Evolutionary conservation across 306 rosid species (phyloP).

Genomic region (Neltuma alba): DNA sequence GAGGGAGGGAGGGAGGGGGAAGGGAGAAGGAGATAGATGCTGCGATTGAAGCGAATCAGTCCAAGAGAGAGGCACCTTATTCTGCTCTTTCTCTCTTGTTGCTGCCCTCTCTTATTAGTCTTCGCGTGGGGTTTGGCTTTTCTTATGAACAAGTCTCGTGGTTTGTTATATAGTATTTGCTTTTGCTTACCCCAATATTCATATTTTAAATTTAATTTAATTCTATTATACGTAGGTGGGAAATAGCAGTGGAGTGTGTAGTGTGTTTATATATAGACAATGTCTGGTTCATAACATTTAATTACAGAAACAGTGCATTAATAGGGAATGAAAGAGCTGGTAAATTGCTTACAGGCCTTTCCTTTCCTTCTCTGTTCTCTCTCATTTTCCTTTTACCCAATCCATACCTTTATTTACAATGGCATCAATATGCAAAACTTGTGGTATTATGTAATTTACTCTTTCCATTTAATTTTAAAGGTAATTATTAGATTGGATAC

Average conservation of each 20-base stretch:
- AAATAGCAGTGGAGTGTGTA: neutral
- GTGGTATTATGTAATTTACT: neutral
- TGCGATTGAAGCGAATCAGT: slow-evolving; percentile 82
- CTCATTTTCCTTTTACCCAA: neutral
- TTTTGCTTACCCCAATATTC: neutral
- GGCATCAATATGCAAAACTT: neutral
- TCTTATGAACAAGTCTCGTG: slow-evolving; percentile 48
- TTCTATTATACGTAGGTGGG: neutral
- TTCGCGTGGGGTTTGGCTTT: slow-evolving; percentile 63
- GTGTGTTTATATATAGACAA: neutral
- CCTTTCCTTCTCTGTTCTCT: slow-evolving; percentile 10
- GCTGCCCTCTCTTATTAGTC: slow-evolving; percentile 26
- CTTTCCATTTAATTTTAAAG: neutral
- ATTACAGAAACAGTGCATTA: neutral
- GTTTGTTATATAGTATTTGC: slow-evolving; percentile 39
- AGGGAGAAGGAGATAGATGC: slow-evolving; percentile 60
- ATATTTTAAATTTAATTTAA: neutral
- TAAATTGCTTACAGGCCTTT: slow-evolving; percentile 33
- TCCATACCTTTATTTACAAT: neutral
- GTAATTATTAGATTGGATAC: too few relatives aligned
- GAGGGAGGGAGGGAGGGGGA: neutral
- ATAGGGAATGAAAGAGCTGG: neutral
- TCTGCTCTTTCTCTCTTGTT: slow-evolving; percentile 41
- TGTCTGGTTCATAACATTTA: slow-evolving; percentile 9
- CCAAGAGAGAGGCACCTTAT: slow-evolving; percentile 77